phyloP scores from a whole-genome alignment of 2,329 filamentous ascomycete species.

The Aspergillus sp. region DNA sequence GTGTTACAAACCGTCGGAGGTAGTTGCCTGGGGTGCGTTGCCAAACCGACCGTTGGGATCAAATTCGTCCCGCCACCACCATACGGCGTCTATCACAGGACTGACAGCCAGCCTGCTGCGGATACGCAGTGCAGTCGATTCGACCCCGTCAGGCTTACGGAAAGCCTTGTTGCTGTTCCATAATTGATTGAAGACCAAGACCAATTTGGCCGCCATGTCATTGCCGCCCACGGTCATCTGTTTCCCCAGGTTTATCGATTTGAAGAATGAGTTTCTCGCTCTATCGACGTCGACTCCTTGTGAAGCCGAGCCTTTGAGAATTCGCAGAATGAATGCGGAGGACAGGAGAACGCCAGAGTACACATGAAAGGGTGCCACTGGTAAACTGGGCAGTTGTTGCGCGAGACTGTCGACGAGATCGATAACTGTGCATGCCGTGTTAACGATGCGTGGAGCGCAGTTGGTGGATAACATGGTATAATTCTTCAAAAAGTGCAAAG shows the following conservation, averaged over 20 bases:
- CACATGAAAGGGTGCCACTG: conserved; percentile 28
- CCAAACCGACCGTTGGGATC: conserved; percentile 25
- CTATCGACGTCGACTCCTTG: conserved; percentile 32
- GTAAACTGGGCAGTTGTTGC: conserved; percentile 18
- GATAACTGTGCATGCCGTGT: conserved; percentile 31
- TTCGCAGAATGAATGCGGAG: conserved; percentile 32
- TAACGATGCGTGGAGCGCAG: conserved; percentile 26
- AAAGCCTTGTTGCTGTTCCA: conserved; percentile 44
- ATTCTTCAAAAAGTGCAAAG: conserved; percentile 37
- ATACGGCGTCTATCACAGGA: conserved; percentile 38
- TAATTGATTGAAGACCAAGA: conserved; percentile 34
- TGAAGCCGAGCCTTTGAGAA: conserved; percentile 36
- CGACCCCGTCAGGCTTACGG: conserved; percentile 36
- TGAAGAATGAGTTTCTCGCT: conserved; percentile 35
- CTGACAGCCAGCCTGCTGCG: conserved; percentile 39
- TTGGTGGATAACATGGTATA: conserved; percentile 25
- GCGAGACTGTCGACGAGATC: conserved; percentile 26
- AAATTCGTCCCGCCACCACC: conserved; percentile 47
- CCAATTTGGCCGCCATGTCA: conserved; percentile 34
- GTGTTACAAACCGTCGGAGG: conserved; percentile 13
- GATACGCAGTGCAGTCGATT: conserved; percentile 36
- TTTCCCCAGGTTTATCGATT: conserved; percentile 38
- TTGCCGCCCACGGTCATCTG: conserved; percentile 37
- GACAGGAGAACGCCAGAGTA: conserved; percentile 31
- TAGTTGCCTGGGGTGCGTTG: conserved; percentile 12